A percentile compares a stretch with the other conserved stretches of the same genome.
Evolutionary conservation across 2,329 filamentous ascomycete species (phyloP).

Genomic region (Orbilia oligospora): DNA sequence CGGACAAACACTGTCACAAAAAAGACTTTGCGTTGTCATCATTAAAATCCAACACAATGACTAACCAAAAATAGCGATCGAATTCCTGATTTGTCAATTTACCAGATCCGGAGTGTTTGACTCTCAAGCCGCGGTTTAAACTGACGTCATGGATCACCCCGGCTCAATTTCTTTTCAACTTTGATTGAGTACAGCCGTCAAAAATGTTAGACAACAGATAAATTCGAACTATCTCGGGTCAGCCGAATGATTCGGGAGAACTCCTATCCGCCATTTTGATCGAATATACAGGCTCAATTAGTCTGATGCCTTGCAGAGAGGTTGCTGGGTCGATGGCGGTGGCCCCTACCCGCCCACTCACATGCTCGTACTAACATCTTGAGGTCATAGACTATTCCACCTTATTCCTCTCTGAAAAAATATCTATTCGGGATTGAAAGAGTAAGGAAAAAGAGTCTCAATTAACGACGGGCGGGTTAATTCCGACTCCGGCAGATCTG

Average conservation of each 20-base stretch:
- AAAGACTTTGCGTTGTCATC: not conserved
- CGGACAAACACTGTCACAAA: not conserved
- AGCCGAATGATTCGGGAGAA: not conserved
- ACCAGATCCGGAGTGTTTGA: not conserved
- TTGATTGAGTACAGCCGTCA: too few relatives aligned
- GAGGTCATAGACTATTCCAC: too few relatives aligned
- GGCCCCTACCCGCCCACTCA: too few relatives aligned
- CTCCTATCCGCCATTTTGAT: not conserved
- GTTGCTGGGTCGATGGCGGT: too few relatives aligned
- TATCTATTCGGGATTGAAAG: too few relatives aligned
- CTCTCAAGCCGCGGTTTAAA: constrained; percentile 5
- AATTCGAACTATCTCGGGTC: not conserved
- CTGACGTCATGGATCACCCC: constrained; percentile 5
- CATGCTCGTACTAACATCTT: too few relatives aligned
- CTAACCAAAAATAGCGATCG: not conserved
- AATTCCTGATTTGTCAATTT: not conserved
- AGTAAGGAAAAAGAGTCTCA: too few relatives aligned
- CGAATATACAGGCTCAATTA: not conserved
- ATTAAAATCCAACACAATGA: not conserved
- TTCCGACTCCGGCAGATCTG: not conserved
- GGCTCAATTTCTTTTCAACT: too few relatives aligned
- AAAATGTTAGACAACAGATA: not conserved
- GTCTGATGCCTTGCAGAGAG: too few relatives aligned
- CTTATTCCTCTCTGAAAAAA: too few relatives aligned
- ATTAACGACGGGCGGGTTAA: not conserved